phyloP scores from a whole-genome alignment of 1,284 basidiomycete genomes.

The Stereum hirsutum region DNA sequence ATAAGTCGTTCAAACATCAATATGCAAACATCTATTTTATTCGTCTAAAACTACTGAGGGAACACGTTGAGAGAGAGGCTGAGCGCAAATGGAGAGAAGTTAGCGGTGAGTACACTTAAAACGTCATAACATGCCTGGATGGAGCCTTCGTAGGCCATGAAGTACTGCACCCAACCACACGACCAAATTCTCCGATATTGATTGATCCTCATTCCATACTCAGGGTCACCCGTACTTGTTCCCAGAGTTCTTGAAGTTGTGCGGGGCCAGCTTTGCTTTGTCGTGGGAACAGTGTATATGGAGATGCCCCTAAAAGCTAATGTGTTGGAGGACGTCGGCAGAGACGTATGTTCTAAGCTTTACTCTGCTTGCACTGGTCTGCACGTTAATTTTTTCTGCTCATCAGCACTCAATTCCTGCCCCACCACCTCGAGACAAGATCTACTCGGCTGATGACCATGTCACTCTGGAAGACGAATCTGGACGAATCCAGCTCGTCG shows the following conservation, averaged over 20 bases:
- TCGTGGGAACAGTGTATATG: conserved; percentile 94
- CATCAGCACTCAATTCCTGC: conserved; percentile 82
- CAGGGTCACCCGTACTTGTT: conserved; percentile 69
- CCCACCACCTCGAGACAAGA: conserved; percentile 67
- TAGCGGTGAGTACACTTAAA: conserved; percentile 37
- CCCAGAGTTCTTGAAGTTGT: conserved; percentile 85
- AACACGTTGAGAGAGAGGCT: conserved; percentile 58
- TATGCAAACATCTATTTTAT: conserved; percentile 93
- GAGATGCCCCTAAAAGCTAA: conserved; percentile 98
- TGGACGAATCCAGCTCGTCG: conserved; percentile 84
- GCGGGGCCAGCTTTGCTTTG: conserved; percentile 80
- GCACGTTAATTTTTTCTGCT: conserved; percentile 5
- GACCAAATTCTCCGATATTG: conserved; percentile 1
- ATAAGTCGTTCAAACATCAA: conserved; percentile 76
- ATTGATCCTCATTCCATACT: conserved; percentile 1
- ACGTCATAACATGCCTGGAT: background rate
- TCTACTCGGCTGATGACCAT: conserved; percentile 70
- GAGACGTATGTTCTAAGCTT: conserved; percentile 52
- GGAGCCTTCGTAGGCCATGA: background rate
- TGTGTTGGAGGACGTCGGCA: conserved; percentile 88
- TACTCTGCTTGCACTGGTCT: conserved; percentile 1
- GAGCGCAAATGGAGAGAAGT: conserved; percentile 56
- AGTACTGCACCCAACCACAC: background rate
- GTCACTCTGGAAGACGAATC: conserved; percentile 95
- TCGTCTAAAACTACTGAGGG: conserved; percentile 57